phyloP scores from a whole-genome alignment of 2,329 filamentous ascomycete genomes.

The Alternaria metachromatica region DNA sequence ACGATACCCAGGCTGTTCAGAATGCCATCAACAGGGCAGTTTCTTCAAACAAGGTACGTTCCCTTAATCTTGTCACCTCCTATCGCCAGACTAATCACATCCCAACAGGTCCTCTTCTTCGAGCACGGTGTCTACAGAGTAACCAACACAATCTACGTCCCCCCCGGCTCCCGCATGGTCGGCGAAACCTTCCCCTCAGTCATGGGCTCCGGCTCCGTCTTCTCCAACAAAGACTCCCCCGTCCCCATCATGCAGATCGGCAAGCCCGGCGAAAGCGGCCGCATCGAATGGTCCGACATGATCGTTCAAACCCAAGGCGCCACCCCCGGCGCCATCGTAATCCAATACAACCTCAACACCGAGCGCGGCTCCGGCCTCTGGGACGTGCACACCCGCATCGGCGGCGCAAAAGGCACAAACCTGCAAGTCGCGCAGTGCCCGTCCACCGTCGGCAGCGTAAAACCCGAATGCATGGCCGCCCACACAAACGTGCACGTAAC shows the following conservation, averaged over 20 bases:
- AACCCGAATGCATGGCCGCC: constrained; percentile 70
- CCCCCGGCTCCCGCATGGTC: constrained; percentile 77
- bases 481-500: constrained; percentile 64
- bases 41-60: constrained; percentile 53
- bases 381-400: constrained; percentile 88
- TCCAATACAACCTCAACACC: constrained; percentile 73
- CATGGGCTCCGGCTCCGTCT: constrained; percentile 72
- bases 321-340: constrained; percentile 72
- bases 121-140: constrained; percentile 66
- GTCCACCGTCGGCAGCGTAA: constrained; percentile 65
- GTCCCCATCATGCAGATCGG: constrained; percentile 72
- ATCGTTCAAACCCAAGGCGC: constrained; percentile 73
- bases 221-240: constrained; percentile 60
- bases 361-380: constrained; percentile 69
- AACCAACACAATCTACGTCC: constrained; percentile 63
- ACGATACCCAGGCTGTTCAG: constrained; percentile 84
- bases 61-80: neutral
- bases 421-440: constrained; percentile 79
- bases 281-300: constrained; percentile 75
- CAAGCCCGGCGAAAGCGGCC: constrained; percentile 67
- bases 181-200: constrained; percentile 87
- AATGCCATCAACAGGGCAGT: constrained; percentile 70
- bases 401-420: constrained; percentile 78
- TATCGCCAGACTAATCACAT: neutral
- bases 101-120: constrained; percentile 58